A percentile compares a stretch with the other conserved stretches of the same genome.
Conservation (phyloP, 106 monocot genomes). For the Dendrobium catenatum region DNA sequence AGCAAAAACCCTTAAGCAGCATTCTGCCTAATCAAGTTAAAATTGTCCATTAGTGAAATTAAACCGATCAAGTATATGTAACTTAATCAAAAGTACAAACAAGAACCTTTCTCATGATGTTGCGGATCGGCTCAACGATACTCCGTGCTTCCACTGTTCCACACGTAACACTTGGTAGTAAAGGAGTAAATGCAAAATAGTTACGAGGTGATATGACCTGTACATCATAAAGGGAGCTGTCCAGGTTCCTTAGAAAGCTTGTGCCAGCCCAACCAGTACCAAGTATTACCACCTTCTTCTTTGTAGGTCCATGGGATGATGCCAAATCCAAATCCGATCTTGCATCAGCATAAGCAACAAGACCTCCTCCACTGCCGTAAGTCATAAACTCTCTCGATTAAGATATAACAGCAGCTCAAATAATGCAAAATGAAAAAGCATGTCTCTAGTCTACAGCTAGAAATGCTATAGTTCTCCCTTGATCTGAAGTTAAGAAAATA, state of each 20-base stretch:
- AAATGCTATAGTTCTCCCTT: neutral
- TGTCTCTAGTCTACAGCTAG: neutral
- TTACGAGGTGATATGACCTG: conserved; percentile 74
- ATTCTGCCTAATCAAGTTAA: neutral
- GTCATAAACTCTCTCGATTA: neutral
- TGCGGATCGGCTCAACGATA: conserved; percentile 66
- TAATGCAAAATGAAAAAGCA: neutral
- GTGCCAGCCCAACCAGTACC: conserved; percentile 87
- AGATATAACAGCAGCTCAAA: neutral
- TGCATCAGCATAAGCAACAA: conserved; percentile 72
- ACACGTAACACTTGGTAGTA: conserved; percentile 78
- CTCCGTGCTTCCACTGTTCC: conserved; percentile 71
- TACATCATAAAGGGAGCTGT: conserved; percentile 56
- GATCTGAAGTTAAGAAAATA: neutral
- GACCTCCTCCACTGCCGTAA: conserved; percentile 56
- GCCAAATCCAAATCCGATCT: conserved; percentile 18
- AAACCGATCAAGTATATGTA: neutral
- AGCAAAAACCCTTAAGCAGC: neutral
- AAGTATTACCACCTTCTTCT: conserved; percentile 70
- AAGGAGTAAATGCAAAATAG: conserved; percentile 76
- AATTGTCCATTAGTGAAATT: neutral
- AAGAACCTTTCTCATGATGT: conserved; percentile 52
- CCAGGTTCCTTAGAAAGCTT: conserved; percentile 54
- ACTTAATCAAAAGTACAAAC: neutral
- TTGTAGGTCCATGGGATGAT: conserved; percentile 21